A percentile compares a stretch with the other conserved stretches of the same genome.
Evolutionary conservation across 768 basidiomycete species (phyloP).

Genomic region (Podaxis sp.): DNA sequence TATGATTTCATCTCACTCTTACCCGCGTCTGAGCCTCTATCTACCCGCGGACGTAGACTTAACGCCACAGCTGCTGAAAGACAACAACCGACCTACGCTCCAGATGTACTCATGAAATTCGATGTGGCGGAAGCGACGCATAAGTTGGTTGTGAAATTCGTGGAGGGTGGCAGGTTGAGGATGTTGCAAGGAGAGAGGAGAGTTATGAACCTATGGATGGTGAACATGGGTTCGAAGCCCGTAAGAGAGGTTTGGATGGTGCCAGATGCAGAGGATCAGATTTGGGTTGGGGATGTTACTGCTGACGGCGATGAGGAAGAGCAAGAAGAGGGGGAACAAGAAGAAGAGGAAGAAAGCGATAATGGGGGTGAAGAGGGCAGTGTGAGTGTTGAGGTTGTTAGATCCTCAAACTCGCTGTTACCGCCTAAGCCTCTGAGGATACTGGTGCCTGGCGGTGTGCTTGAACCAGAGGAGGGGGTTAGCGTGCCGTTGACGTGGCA

Average conservation of each 20-base stretch:
- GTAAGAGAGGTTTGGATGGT: constrained; percentile 75
- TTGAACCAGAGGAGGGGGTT: constrained; percentile 9
- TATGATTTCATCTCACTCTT: constrained; percentile 76
- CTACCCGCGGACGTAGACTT: constrained; percentile 68
- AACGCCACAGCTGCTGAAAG: constrained; percentile 72
- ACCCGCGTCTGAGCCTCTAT: constrained; percentile 60
- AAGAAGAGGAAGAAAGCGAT: constrained; percentile 59
- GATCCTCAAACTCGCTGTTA: constrained; percentile 12
- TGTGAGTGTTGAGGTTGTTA: constrained; percentile 23
- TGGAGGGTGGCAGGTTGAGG: constrained; percentile 45
- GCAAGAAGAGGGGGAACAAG: constrained; percentile 59
- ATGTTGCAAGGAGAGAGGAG: constrained; percentile 70
- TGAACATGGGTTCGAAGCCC: constrained; percentile 57
- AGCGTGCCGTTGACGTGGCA: constrained; percentile 11
- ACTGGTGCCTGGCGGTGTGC: constrained; percentile 1
- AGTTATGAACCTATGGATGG: constrained; percentile 49
- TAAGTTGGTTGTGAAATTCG: constrained; percentile 53
- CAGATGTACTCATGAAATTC: constrained; percentile 56
- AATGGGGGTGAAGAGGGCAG: constrained; percentile 54
- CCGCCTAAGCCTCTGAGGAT: constrained; percentile 9
- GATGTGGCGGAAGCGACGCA: constrained; percentile 64
- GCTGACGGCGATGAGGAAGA: constrained; percentile 55
- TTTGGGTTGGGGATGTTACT: constrained; percentile 59
- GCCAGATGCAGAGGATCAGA: constrained; percentile 51
- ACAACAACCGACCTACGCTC: constrained; percentile 64